A percentile compares a stretch with the other conserved stretches of the same genome.
phyloP scores from a whole-genome alignment of 805 yeast genomes.

The Yamadazyma endophytica region DNA sequence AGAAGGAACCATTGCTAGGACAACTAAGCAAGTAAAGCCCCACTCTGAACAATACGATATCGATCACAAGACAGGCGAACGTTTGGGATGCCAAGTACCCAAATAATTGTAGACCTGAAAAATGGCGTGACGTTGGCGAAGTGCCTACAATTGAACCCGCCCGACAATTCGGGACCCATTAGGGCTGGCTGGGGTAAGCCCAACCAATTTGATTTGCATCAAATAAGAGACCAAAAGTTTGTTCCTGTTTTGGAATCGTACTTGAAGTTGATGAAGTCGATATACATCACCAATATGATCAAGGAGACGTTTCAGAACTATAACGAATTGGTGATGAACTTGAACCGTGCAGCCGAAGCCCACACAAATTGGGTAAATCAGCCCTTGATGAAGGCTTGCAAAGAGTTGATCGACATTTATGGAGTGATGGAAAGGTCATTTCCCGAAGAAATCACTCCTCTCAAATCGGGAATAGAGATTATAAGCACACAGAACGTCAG shows the following conservation, averaged over 20 bases:
- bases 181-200: conserved; percentile 33
- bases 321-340: conserved; percentile 38
- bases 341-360: conserved; percentile 51
- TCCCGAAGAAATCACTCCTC: conserved; percentile 20
- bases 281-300: conserved; percentile 28
- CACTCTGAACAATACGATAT: conserved; percentile 67
- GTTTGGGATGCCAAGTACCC: conserved; percentile 86
- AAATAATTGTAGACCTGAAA: no score
- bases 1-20: conserved; percentile 54
- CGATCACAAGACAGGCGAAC: conserved; percentile 73
- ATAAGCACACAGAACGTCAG: conserved; percentile 13
- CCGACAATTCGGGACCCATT: conserved; percentile 21
- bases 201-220: conserved; percentile 36
- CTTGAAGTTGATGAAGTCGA: conserved; percentile 31
- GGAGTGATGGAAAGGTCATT: conserved; percentile 28
- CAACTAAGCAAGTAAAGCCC: conserved; percentile 79
- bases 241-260: conserved; percentile 29
- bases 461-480: conserved; percentile 13
- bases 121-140: no score
- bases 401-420: conserved; percentile 38
- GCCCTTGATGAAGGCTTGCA: conserved; percentile 37
- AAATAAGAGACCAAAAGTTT: conserved; percentile 34
- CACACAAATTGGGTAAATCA: conserved; percentile 51
- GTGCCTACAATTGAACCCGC: conserved; percentile 36
- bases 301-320: conserved; percentile 28